Base-by-base conservation (phyloP, 2,329 filamentous ascomycete species). In the Trichoderma afroharzianum region DNA sequence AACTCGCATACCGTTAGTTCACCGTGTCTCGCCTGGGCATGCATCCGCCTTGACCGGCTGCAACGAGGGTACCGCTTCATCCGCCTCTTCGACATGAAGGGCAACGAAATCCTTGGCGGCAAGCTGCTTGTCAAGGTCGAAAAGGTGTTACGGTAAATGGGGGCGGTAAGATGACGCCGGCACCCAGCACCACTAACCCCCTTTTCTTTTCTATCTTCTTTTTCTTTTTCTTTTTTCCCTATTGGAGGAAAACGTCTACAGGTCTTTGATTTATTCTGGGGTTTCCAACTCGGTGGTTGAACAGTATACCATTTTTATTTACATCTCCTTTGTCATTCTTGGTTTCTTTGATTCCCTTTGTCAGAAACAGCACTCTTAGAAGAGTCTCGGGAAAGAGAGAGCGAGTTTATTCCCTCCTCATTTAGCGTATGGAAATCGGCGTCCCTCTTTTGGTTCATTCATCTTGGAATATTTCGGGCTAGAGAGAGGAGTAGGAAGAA, bases 1-100 rank as follows among this genome's bases (percentile, higher is more conserved):
- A 83, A 84, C 59, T 81, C 81, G 43, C 78, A 80, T 50, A 77
- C 80, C 66, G 80, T 82, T 59, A 78, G 78, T 73, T 80, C 78
- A 47, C 77, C 80, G 14, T 78, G 84, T 43, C 81, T 86, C 30
- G 85, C 84, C 11, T 90, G 88, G 87, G 86, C 87, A 30, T 89
- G 88, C 76, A 85, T 89, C 76, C 86, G 88, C 4, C 84, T 90
- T 14, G 88, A 89, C 78, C 86, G 88, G 50, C 83, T 90, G 3
- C 84, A 82, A 61, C 80, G 79, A 61, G 88, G 88, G 21, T 89
- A 88, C 78, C 85, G 88, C 58, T 86, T 88, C 73, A 79, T 90
- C 66, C 79, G 81, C 50, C 82, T 90, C 58, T 78, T 84, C 74
- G 83, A 88, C 71, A 79, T 79, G 26, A 80, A 82, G 30, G 85